Evolutionary conservation across 2,329 filamentous ascomycete genomes (phyloP), one percentile per base, ranked within the genome.

Genomic region (Dactylellina sp.): DNA sequence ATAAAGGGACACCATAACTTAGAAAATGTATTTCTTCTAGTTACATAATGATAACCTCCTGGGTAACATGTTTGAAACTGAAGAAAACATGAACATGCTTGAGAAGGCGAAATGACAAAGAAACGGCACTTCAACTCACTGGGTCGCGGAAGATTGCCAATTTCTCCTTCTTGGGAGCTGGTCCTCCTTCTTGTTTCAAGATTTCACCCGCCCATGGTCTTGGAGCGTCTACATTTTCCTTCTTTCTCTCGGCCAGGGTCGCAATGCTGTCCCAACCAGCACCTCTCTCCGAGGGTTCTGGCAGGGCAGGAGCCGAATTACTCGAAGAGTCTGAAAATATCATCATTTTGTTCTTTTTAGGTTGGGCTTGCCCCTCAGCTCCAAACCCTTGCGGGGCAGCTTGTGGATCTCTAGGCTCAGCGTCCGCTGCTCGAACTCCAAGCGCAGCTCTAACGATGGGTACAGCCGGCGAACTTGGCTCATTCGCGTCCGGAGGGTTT

Each of bases 181-280:
- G 83, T 92, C 91, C 83, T 88, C 91, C 81, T 37, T 78, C 75
- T 50, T 78, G 77, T 71, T 94, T 92, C 77, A 99, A 82, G 42
- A 91, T 97, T 83, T 98, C 93, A 24, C 95, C 95, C 9, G 85
- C 90, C 95, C 93, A 97, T 18, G 94, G 92, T 80, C 90, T 93
- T 9, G 93, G 88, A 80, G 94, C 92, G 77, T 93, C 84, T 5
- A 85, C 85, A 79, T 99, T 99, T 81, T 99, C 95, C 85, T 98
- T 99, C 84, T 92, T 97, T 55, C 95, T 87, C 75, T 97, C 91
- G 56, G 89, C 87, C 72, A 97, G 83, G 0, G 92, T 92, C 28
- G 91, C 93, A 79, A 99, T 97, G 75, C 85, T 94, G 76, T 97
- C 92, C 94, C 95, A 98, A 1, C 93, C 94, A 80, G 89, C 91